Base-by-base conservation (phyloP, 2,329 filamentous ascomycete species). In the Calonectria pseudoturangicola region DNA sequence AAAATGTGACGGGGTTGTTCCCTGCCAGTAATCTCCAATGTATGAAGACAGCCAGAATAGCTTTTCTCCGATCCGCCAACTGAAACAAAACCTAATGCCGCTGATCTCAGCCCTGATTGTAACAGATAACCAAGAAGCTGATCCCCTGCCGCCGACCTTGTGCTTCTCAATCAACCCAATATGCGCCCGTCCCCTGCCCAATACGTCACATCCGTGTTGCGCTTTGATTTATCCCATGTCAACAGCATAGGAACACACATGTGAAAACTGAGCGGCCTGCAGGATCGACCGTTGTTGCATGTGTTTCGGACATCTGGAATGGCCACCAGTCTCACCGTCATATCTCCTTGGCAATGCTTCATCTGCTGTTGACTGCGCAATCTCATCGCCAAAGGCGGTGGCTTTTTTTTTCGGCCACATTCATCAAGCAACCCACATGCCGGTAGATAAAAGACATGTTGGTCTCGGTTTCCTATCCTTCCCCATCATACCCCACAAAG, bases 1-100 rank as follows among this genome's bases (percentile, higher is more conserved):
- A 62, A 71, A 71, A n/a, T 64, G 63, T 27, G 67, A 68, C 56
- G 21, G 56, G 62, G 62, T 58, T 71, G 63, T 73, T 62, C 56
- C 56, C 36, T 62, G 56, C 21, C 16, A 18, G n/a, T n/a, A 62
- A 62, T 62, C 51, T 56, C 51, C 51, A 56, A 25, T 21, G 51
- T 39, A 36, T 36, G 51, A 62, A 45, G 36, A 62, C 39, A 39
- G 27, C 56, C 56, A 56, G 30, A 56, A 56, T 39, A 56, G 51
- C 51, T 39, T 56, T 56, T 56, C 51, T 56, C 51, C 51, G 51
- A 56, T 56, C 51, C 18, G 30, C 33, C 51, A 56, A 36, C 51
- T 56, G 51, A 56, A 56, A 56, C 51, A 56, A 56, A 56, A 56
- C 51, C 51, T 39, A 56, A 56, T 56, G 51, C 16, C 33, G 51